phyloP scores from a whole-genome alignment of 176 grass and related monocot species.

The Urochloa ruziziensis region DNA sequence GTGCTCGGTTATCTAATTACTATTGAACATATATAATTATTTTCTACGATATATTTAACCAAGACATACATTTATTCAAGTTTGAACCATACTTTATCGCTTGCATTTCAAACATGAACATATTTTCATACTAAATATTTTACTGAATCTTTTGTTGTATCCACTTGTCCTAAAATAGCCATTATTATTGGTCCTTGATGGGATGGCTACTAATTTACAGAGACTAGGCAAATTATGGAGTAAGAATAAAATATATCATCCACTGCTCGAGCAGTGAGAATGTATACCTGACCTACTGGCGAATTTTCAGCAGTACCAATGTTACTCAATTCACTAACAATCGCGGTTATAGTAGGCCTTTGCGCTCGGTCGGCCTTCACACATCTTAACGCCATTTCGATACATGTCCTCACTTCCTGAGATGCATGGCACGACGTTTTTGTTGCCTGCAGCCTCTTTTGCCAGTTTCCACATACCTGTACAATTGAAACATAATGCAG shows the following conservation, averaged over 20 bases:
- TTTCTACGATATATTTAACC: no score
- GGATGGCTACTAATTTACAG: no score
- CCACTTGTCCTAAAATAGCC: no score
- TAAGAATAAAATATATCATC: background rate
- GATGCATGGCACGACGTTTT: background rate
- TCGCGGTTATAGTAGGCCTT: background rate
- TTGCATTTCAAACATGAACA: no score
- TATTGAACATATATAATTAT: no score
- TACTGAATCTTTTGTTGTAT: no score
- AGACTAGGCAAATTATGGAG: background rate
- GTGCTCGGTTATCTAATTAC: no score
- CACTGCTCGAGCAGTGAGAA: background rate
- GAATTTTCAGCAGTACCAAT: background rate
- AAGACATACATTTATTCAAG: no score
- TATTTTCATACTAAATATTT: no score
- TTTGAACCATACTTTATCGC: no score
- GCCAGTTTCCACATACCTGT: background rate
- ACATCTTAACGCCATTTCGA: background rate
- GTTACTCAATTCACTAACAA: background rate
- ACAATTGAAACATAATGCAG: background rate
- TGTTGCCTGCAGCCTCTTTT: background rate
- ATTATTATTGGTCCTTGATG: no score
- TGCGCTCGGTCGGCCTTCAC: background rate
- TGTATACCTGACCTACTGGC: background rate
- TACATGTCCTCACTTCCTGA: background rate